A percentile compares a stretch with the other conserved stretches of the same genome.
phyloP scores from a whole-genome alignment of 2,329 filamentous ascomycete genomes.

The Biscogniauxia sp. region DNA sequence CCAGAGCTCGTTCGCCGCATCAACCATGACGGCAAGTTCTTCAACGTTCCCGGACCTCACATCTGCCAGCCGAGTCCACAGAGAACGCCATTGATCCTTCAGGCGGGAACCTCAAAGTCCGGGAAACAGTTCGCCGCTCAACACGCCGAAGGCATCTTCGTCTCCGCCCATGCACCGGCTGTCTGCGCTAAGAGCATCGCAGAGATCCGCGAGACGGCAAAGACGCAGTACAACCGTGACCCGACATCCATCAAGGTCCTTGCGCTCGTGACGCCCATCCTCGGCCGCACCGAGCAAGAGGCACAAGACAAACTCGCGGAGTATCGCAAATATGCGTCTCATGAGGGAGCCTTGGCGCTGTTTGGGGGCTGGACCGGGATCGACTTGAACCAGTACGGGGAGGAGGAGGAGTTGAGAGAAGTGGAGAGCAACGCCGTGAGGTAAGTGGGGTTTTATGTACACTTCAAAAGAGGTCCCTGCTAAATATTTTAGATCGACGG shows the following conservation, averaged over 20 bases:
- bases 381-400: conserved; percentile 40
- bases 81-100: conserved; percentile 65
- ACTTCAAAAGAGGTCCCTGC: background rate
- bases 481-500: conserved; percentile 41
- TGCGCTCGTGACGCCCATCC: conserved; percentile 62
- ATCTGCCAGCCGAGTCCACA: conserved; percentile 66
- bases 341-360: conserved; percentile 64
- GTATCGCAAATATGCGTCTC: conserved; percentile 57
- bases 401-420: conserved; percentile 38
- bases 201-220: conserved; percentile 59
- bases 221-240: conserved; percentile 53
- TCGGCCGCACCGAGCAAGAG: conserved; percentile 65
- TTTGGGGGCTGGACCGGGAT: conserved; percentile 73
- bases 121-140: conserved; percentile 67
- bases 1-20: conserved; percentile 59
- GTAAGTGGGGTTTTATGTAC: conserved; percentile 30
- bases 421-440: conserved; percentile 41
- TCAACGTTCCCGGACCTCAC: conserved; percentile 62
- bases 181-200: conserved; percentile 60
- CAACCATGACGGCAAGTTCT: conserved; percentile 64
- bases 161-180: conserved; percentile 61
- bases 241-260: conserved; percentile 64
- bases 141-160: conserved; percentile 70
- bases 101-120: conserved; percentile 65
- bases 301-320: conserved; percentile 63